A percentile compares a stretch with the other conserved stretches of the same genome.
Evolutionary conservation across 2,329 filamentous ascomycete genomes (phyloP).

Genomic region (Blumeriella jaapii): DNA sequence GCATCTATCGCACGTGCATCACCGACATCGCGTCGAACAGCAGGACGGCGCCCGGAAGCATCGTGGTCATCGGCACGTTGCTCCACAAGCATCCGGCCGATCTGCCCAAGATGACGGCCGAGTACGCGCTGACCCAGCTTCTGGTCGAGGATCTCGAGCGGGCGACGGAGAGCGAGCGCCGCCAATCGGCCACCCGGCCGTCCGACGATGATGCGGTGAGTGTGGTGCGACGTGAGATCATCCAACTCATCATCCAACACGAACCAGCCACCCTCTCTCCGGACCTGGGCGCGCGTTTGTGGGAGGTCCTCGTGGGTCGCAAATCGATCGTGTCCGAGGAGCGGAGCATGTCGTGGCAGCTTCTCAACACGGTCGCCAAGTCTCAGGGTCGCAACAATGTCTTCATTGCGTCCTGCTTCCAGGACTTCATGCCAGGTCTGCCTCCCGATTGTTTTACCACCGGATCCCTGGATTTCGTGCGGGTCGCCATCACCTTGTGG

Average conservation of each 20-base stretch:
- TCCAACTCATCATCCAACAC: slow-evolving; percentile 45
- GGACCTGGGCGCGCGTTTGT: slow-evolving; percentile 53
- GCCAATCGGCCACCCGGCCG: slow-evolving; percentile 18
- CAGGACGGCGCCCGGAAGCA: slow-evolving; percentile 56
- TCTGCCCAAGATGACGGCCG: slow-evolving; percentile 43
- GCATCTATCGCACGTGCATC: slow-evolving; percentile 56
- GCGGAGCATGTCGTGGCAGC: slow-evolving; percentile 57
- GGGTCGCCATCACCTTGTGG: slow-evolving; percentile 37
- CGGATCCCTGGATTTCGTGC: slow-evolving; percentile 52
- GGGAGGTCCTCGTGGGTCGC: slow-evolving; percentile 61
- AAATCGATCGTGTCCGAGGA: slow-evolving; percentile 47
- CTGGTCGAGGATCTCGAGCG: slow-evolving; percentile 54
- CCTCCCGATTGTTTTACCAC: slow-evolving; percentile 46
- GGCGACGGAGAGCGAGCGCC: slow-evolving; percentile 11
- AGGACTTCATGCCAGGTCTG: slow-evolving; percentile 44
- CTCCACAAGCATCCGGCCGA: slow-evolving; percentile 39
- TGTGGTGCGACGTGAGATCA: slow-evolving; percentile 44
- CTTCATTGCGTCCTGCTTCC: slow-evolving; percentile 43
- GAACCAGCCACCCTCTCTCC: slow-evolving; percentile 50
- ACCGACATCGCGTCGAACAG: slow-evolving; percentile 54
- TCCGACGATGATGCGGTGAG: slow-evolving; percentile 34
- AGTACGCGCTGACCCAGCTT: slow-evolving; percentile 50
- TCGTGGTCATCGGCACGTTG: slow-evolving; percentile 49
- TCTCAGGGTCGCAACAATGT: slow-evolving; percentile 37
- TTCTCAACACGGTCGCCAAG: slow-evolving; percentile 41